Base-by-base conservation (phyloP, 202 grass and related monocot genomes). In the Setaria italica region DNA sequence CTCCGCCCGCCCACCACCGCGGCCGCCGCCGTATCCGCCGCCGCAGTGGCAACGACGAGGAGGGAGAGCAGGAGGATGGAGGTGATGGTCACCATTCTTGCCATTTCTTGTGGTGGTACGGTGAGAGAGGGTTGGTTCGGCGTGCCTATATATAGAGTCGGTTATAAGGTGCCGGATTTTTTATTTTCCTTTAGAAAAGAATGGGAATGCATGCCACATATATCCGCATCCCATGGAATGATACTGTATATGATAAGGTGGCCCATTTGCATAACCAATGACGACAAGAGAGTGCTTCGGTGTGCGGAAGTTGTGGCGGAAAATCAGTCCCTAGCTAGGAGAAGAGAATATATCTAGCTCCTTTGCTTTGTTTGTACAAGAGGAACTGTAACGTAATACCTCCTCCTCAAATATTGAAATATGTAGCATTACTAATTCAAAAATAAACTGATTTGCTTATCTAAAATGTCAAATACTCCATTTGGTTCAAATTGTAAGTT, bases 1-100 rank as follows among this genome's bases (percentile, higher is more conserved):
- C 67, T 89, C 39, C 88, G 83, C 25, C 65, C 80, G 37, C 93
- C 90, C 7, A 83, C 72, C 4, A 1, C 25, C 3, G 25, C 66
- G 21, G 17, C 55, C 19, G 30, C 1, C 43, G 64, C 14, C 12
- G 0, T 7, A 3, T 51, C 9, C 1, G 9, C 49, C 2, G 29
- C 48, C 6, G 67, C 68, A 4, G 74, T 57, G 3, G 54, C 6
- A 43, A 42, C 67, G 16, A 42, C 4, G 15, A 74, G 10, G 47
- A 68, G 4, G 14, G 63, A 29, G 57, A 84, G 33, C 2, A 90
- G 10, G 56, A 68, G 67, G 41, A 80, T 35, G 62, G 46, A 47
- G 41, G 68, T 34, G 37, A 4, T 39, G 50, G 67, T 9, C 5
- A 68, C 58, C 37, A 54, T 84, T 69, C 14, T 78, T 57, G 15